These are phyloP conservation scores for Hortaea werneckii DNA, from an alignment of 2,329 filamentous ascomycete species.

Conservation along the genomic window DNA sequence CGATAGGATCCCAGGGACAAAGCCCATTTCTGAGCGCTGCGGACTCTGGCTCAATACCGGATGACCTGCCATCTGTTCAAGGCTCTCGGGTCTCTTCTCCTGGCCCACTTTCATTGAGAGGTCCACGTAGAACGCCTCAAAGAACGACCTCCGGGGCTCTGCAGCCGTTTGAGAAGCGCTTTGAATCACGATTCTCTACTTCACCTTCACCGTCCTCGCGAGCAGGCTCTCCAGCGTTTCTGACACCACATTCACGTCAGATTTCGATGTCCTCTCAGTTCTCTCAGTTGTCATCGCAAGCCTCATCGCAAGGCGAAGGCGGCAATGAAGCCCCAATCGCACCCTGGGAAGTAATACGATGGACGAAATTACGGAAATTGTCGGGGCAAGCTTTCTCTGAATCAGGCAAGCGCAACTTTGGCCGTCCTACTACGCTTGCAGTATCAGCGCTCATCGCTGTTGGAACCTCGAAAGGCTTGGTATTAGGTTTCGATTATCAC, in stretches of 20 bases:
- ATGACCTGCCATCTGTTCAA: conserved; percentile 76
- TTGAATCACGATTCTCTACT: conserved; percentile 75
- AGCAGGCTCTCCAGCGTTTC: conserved; percentile 65
- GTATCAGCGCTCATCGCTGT: conserved; percentile 82
- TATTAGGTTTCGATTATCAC: conserved; percentile 94
- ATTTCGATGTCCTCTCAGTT: conserved; percentile 23
- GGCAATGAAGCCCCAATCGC: conserved; percentile 48
- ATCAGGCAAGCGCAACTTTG: conserved; percentile 83
- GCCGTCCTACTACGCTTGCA: conserved; percentile 76
- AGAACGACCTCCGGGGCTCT: conserved; percentile 69
- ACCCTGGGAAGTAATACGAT: conserved; percentile 94
- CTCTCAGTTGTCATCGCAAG: conserved; percentile 62
- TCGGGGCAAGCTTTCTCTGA: conserved; percentile 88
- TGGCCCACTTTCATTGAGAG: conserved; percentile 61
- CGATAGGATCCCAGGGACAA: conserved; percentile 11
- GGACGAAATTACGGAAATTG: conserved; percentile 87
- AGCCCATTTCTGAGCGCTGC: conserved; percentile 51
- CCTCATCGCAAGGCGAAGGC: conserved; percentile 32
- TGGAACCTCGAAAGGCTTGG: conserved; percentile 87
- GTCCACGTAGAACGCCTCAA: conserved; percentile 50
- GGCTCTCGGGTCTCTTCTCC: conserved; percentile 50
- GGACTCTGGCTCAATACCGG: conserved; percentile 64
- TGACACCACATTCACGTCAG: conserved; percentile 68
- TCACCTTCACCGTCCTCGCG: conserved; percentile 52
- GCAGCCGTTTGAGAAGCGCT: conserved; percentile 87